These are phyloP conservation scores for Danielia oregonensis DNA, from an alignment of 805 yeast species.

Conservation along the genomic window DNA sequence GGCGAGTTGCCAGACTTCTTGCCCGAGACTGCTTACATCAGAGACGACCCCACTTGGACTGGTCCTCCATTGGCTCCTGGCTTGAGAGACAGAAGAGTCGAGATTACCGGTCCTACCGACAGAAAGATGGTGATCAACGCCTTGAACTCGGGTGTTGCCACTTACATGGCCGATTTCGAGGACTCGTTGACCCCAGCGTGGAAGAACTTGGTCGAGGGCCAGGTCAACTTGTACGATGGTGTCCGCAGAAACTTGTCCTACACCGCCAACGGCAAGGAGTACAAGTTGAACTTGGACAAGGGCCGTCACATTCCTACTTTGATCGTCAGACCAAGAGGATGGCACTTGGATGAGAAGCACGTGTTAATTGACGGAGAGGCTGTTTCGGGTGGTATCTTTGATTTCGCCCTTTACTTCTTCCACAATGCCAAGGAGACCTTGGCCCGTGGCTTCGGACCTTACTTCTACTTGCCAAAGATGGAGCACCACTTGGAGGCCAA, in stretches of 20 bases:
- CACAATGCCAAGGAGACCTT: constrained; percentile 17
- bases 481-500: constrained; percentile 22
- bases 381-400: constrained; percentile 18
- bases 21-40: constrained; percentile 63
- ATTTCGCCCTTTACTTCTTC: constrained; percentile 19
- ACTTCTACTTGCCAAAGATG: constrained; percentile 21
- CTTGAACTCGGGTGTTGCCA: constrained; percentile 70
- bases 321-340: constrained; percentile 22
- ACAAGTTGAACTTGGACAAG: constrained; percentile 25
- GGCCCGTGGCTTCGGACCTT: constrained; percentile 18
- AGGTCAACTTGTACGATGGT: constrained; percentile 73
- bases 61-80: constrained; percentile 74
- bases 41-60: constrained; percentile 72
- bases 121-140: constrained; percentile 83
- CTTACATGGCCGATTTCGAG: constrained; percentile 85
- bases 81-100: constrained; percentile 69
- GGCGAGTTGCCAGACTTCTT: constrained; percentile 63
- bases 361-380: constrained; percentile 18
- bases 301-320: constrained; percentile 14
- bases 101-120: constrained; percentile 84
- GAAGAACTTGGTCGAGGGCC: constrained; percentile 76
- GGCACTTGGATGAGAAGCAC: constrained; percentile 23
- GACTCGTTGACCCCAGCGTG: constrained; percentile 85
- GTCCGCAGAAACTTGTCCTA: constrained; percentile 58
- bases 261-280: constrained; percentile 37